A percentile compares a stretch with the other conserved stretches of the same genome.
Conservation (phyloP, 441 rosid genomes). For the Corymbia citriodora region DNA sequence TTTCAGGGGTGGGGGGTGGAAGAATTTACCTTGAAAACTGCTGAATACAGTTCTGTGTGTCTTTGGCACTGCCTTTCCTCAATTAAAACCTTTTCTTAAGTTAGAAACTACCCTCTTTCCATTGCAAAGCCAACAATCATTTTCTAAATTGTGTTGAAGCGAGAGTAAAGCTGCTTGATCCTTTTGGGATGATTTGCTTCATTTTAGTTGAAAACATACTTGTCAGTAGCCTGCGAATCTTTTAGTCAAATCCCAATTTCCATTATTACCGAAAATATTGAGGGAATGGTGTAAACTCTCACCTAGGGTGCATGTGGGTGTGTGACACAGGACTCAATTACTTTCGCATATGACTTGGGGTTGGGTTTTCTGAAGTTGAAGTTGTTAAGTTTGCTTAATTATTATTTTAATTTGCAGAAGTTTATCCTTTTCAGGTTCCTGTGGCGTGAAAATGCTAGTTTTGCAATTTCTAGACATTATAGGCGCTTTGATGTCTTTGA, state of each 20-base stretch:
- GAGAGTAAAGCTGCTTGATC: neutral
- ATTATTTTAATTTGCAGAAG: neutral
- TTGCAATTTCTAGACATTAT: conserved; percentile 83
- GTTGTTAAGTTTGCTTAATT: neutral
- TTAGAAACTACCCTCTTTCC: neutral
- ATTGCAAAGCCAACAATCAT: neutral
- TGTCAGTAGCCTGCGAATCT: neutral
- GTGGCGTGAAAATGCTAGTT: conserved; percentile 68
- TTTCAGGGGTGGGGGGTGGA: neutral
- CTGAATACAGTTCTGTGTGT: neutral
- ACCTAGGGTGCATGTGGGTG: neutral
- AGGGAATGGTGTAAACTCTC: neutral
- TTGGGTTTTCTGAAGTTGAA: neutral
- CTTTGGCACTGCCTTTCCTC: neutral
- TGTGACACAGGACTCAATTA: neutral
- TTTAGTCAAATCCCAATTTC: neutral
- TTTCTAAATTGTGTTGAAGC: neutral
- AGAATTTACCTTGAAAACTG: neutral
- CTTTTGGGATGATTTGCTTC: neutral
- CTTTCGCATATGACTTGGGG: neutral
- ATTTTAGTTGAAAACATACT: neutral
- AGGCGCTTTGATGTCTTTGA: conserved; percentile 74
- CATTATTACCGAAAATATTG: neutral
- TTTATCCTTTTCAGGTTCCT: conserved; percentile 42
- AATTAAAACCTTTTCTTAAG: neutral